Evolutionary conservation across 2,329 filamentous ascomycete species (phyloP).

Genomic region (Ophiostoma novo-ulmi): DNA sequence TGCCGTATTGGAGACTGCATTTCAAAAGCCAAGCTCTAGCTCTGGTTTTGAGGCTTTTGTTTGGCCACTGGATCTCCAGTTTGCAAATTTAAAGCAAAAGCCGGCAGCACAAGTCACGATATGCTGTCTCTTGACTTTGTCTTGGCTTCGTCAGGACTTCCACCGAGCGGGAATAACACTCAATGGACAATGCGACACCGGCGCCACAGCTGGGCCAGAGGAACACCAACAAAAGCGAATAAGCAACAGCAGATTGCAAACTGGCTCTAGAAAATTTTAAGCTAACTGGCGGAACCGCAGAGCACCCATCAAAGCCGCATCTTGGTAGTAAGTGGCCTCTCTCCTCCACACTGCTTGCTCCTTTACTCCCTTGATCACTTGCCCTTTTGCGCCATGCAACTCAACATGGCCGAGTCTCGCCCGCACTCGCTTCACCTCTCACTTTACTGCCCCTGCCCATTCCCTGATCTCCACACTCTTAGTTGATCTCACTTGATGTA

Average conservation of each 20-base stretch:
- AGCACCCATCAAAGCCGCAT: constrained; percentile 67
- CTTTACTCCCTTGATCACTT: neutral
- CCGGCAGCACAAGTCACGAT: neutral
- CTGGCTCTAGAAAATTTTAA: constrained; percentile 21
- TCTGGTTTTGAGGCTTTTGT: neutral
- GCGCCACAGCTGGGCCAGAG: constrained; percentile 2
- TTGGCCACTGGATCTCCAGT: neutral
- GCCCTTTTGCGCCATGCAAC: neutral
- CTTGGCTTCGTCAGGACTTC: neutral
- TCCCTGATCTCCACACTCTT: neutral
- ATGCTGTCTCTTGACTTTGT: neutral
- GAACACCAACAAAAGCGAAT: neutral
- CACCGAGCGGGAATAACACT: neutral
- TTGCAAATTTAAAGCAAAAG: neutral
- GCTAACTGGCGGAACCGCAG: constrained; percentile 41
- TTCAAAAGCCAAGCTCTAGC: neutral
- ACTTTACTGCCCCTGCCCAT: neutral
- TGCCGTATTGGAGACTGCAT: neutral
- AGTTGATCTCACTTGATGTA: neutral
- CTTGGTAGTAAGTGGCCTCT: constrained; percentile 49
- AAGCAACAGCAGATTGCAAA: neutral
- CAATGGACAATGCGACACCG: neutral
- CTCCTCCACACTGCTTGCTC: neutral
- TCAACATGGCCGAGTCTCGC: neutral
- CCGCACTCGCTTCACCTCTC: neutral